A percentile compares a stretch with the other conserved stretches of the same genome.
Evolutionary conservation across 2,329 filamentous ascomycete genomes (phyloP).

Genomic region (Neonectria hederae): DNA sequence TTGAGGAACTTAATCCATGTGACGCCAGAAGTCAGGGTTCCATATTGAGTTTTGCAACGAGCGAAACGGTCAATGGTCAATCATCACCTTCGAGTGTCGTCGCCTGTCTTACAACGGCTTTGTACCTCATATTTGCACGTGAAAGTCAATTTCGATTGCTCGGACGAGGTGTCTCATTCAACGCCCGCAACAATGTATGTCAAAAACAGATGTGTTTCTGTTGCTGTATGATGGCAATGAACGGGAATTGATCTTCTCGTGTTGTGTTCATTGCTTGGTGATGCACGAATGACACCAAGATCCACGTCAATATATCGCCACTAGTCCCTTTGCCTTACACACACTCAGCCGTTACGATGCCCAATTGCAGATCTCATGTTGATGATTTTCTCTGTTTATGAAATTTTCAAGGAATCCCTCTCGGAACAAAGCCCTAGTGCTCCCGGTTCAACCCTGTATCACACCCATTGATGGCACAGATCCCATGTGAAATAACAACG

Average conservation of each 20-base stretch:
- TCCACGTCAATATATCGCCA: neutral
- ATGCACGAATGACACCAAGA: no score
- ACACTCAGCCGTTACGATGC: neutral
- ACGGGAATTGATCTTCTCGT: neutral
- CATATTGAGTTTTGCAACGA: slow-evolving; percentile 2
- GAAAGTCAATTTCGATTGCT: slow-evolving; percentile 5
- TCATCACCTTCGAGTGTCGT: neutral
- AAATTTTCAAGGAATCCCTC: neutral
- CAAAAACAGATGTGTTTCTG: neutral
- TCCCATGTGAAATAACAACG: slow-evolving; percentile 18
- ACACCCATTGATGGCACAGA: slow-evolving; percentile 2
- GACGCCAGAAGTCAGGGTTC: neutral
- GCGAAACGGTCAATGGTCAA: neutral
- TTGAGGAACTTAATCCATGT: neutral
- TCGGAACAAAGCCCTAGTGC: slow-evolving; percentile 17
- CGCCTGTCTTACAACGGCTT: neutral
- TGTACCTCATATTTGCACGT: neutral
- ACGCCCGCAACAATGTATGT: neutral
- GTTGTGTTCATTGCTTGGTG: neutral
- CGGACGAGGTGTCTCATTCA: neutral
- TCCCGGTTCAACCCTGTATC: neutral
- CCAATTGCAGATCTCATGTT: slow-evolving; percentile 4
- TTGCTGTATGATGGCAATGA: neutral
- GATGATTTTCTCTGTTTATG: neutral
- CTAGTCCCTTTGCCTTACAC: neutral